A percentile compares a stretch with the other conserved stretches of the same genome.
Conservation (phyloP, 495 filamentous ascomycete genomes). For the Thermothielavioides terrestris region DNA sequence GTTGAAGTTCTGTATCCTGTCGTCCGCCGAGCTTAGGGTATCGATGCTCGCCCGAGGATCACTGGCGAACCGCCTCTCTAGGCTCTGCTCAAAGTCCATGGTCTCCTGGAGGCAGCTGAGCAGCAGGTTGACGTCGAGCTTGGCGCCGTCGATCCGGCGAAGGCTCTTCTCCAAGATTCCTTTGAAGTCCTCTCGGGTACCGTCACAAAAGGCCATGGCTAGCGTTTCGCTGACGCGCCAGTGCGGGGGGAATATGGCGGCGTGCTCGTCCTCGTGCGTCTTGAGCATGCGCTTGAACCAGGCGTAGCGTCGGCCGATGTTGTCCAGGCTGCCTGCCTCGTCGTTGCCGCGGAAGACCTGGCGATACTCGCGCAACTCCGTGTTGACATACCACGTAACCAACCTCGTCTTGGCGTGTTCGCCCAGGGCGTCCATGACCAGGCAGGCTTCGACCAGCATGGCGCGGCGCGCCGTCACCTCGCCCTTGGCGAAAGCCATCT, state of each 20-base stretch:
- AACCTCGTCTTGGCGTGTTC: constrained; percentile 77
- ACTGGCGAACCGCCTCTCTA: constrained; percentile 75
- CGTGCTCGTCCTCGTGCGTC: constrained; percentile 91
- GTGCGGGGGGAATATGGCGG: constrained; percentile 71
- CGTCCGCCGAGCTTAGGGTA: constrained; percentile 74
- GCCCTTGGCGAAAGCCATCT: constrained; percentile 84
- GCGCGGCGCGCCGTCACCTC: constrained; percentile 64
- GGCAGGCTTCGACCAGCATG: constrained; percentile 75
- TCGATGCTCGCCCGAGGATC: constrained; percentile 81
- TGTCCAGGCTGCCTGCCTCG: constrained; percentile 93
- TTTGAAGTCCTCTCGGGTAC: constrained; percentile 90
- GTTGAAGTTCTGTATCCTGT: constrained; percentile 69
- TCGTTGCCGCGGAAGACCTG: constrained; percentile 94
- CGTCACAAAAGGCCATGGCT: constrained; percentile 90
- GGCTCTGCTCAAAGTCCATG: constrained; percentile 88
- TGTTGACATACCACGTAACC: constrained; percentile 97
- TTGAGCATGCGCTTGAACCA: constrained; percentile 97
- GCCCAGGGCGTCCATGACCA: constrained; percentile 91
- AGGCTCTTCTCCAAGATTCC: constrained; percentile 82
- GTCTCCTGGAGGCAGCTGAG: constrained; percentile 93
- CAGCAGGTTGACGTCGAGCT: constrained; percentile 83
- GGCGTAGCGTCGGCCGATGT: constrained; percentile 87
- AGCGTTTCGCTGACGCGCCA: constrained; percentile 89
- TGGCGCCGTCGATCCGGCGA: constrained; percentile 66
- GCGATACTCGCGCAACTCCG: constrained; percentile 88